A percentile compares a stretch with the other conserved stretches of the same genome.
phyloP scores from a whole-genome alignment of 495 filamentous ascomycete species.

The Penicillium samsonianum region DNA sequence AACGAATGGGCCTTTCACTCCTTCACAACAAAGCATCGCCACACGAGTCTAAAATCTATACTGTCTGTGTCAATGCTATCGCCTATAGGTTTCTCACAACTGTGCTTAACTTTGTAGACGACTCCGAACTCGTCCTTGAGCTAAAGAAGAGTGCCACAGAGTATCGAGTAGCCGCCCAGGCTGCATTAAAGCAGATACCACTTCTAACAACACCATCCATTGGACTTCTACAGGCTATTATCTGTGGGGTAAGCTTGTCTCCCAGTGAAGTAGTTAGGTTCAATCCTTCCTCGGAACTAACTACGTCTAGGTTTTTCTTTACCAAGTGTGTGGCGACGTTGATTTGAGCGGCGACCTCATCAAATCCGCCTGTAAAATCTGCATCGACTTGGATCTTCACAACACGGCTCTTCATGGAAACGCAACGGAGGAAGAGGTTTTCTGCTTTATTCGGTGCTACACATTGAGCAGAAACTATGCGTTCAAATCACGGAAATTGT shows the following conservation, averaged over 20 bases:
- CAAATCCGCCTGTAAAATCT: slow-evolving; percentile 20
- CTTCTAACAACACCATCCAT: slow-evolving; percentile 15
- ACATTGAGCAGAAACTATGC: slow-evolving; percentile 26
- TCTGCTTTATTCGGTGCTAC: slow-evolving; percentile 30
- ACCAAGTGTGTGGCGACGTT: slow-evolving; percentile 25
- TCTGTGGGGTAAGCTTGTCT: slow-evolving; percentile 2
- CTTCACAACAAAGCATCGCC: slow-evolving; percentile 12
- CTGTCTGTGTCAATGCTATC: slow-evolving; percentile 22
- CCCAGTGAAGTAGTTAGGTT: too few species aligned
- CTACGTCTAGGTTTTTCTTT: slow-evolving; percentile 19
- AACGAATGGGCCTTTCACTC: slow-evolving; percentile 22
- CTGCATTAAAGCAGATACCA: slow-evolving; percentile 19
- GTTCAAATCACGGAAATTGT: slow-evolving; percentile 16
- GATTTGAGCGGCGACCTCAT: slow-evolving; percentile 18
- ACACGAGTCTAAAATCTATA: slow-evolving; percentile 14
- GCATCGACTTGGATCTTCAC: slow-evolving; percentile 20
- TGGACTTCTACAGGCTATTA: slow-evolving; percentile 16
- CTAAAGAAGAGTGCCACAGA: slow-evolving; percentile 12
- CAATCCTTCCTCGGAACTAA: not conserved
- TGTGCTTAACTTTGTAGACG: slow-evolving; percentile 5
- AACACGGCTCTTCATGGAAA: not conserved
- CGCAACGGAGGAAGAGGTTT: slow-evolving; percentile 18
- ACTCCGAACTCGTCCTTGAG: slow-evolving; percentile 10
- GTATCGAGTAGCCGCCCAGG: slow-evolving; percentile 18
- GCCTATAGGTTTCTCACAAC: slow-evolving; percentile 26